phyloP scores from a whole-genome alignment of 495 filamentous ascomycete genomes.

The Sporormia fimetaria region DNA sequence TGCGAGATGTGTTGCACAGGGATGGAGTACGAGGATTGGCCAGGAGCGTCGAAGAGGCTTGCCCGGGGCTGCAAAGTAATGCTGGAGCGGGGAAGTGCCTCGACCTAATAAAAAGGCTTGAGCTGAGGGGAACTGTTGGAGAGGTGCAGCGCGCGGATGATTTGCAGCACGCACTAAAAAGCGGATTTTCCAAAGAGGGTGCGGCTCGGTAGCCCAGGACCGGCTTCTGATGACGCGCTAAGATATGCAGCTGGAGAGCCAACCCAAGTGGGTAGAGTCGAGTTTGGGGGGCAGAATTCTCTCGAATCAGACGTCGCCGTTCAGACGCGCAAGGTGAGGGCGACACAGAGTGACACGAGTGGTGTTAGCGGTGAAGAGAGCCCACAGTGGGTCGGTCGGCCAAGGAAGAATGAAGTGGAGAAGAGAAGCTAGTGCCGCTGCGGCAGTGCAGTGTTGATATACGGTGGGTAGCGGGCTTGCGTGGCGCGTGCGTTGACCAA shows the following conservation, averaged over 20 bases:
- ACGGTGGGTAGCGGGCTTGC: too few relatives aligned
- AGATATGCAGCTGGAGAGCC: slow-evolving; percentile 19
- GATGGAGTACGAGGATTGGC: background rate
- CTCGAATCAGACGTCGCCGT: slow-evolving; percentile 22
- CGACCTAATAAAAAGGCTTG: too few relatives aligned
- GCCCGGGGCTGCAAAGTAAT: slow-evolving; percentile 20
- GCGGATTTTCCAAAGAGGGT: slow-evolving; percentile 20
- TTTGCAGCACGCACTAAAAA: slow-evolving; percentile 34
- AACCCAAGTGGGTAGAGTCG: slow-evolving; percentile 1
- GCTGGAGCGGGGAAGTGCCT: slow-evolving; percentile 25
- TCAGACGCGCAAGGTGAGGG: slow-evolving; percentile 16
- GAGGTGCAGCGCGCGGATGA: slow-evolving; percentile 33
- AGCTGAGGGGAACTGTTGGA: slow-evolving; percentile 31
- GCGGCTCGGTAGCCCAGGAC: slow-evolving; percentile 26
- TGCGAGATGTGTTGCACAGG: slow-evolving; percentile 6
- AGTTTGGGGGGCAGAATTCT: slow-evolving; percentile 9
- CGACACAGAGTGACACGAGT: slow-evolving; percentile 25
- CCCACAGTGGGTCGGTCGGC: slow-evolving; percentile 7
- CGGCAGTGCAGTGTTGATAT: too few relatives aligned
- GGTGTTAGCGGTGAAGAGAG: slow-evolving; percentile 22
- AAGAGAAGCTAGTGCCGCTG: slow-evolving; percentile 17
- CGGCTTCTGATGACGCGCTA: slow-evolving; percentile 25
- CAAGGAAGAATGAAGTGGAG: slow-evolving; percentile 6
- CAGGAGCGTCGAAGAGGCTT: background rate
- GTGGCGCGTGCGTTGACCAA: too few relatives aligned